A percentile compares a stretch with the other conserved stretches of the same genome.
These are phyloP conservation scores for Mucor plumbeus DNA, from an alignment of 371 early-diverging fungal species.

Conservation along the genomic window DNA sequence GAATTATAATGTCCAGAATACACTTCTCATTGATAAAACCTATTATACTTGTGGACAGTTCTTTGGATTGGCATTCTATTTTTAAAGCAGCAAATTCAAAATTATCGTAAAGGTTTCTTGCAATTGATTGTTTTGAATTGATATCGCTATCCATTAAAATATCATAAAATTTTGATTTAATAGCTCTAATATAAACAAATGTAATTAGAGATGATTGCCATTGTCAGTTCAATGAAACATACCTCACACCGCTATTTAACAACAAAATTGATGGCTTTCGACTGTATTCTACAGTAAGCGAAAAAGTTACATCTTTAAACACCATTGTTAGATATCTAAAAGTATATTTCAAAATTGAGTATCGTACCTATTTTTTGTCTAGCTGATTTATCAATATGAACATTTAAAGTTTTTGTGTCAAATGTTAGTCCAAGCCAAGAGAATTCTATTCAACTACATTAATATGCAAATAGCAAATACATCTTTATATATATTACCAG, in stretches of 20 bases:
- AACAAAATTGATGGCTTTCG: conserved; percentile 47
- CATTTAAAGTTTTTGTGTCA: conserved; percentile 65
- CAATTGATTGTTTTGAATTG: conserved; percentile 59
- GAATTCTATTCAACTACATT: conserved; percentile 57
- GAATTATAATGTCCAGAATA: conserved; percentile 17
- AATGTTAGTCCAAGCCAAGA: conserved; percentile 86
- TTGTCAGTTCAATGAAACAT: not conserved
- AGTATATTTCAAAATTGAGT: not conserved
- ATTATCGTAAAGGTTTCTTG: conserved; percentile 75
- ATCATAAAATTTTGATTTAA: conserved; percentile 57
- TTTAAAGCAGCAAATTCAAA: conserved; percentile 70
- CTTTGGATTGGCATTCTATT: conserved; percentile 7
- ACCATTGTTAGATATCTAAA: not conserved
- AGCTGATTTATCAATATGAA: conserved; percentile 66
- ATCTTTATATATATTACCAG: conserved; percentile 19
- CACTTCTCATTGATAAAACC: conserved; percentile 14
- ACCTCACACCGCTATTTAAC: conserved; percentile 15
- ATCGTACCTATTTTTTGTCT: conserved; percentile 28
- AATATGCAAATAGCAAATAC: conserved; percentile 3
- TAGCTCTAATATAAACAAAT: conserved; percentile 34
- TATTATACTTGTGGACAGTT: not conserved
- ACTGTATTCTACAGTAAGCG: conserved; percentile 36
- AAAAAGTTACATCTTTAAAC: conserved; percentile 34
- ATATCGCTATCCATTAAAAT: conserved; percentile 64
- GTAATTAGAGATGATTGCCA: conserved; percentile 33